Evolutionary conservation across 2,329 filamentous ascomycete genomes (phyloP).

Genomic region (Trichoderma guizhouense): DNA sequence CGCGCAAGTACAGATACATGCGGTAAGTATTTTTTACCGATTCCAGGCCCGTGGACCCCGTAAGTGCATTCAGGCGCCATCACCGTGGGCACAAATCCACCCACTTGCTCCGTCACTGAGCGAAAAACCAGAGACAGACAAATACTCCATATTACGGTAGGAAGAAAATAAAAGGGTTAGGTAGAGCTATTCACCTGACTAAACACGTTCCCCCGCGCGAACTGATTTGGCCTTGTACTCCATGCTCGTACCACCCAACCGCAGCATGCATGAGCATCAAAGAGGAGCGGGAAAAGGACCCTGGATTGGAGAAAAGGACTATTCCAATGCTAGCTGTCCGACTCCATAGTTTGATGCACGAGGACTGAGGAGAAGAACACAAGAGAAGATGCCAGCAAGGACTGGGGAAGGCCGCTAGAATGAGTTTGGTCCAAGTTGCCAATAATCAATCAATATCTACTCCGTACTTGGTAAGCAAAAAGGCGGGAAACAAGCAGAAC

Average conservation of each 20-base stretch:
- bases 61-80: background rate
- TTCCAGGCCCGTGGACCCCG: constrained; percentile 4
- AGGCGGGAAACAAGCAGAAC: background rate
- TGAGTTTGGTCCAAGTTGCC: background rate
- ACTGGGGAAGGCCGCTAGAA: background rate
- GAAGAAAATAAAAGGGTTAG: background rate
- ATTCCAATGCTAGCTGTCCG: background rate
- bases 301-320: background rate
- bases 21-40: background rate
- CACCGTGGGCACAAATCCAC: background rate
- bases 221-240: background rate
- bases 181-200: background rate
- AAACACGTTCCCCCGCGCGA: background rate
- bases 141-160: too few species aligned
- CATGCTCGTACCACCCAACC: constrained; percentile 5
- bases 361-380: background rate
- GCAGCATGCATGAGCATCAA: background rate
- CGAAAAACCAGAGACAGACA: background rate
- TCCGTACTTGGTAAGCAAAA: background rate
- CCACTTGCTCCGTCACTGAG: background rate
- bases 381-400: background rate
- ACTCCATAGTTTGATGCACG: background rate
- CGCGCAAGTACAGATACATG: background rate
- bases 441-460: too few species aligned
- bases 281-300: background rate